Conservation (phyloP, 106 monocot genomes). For the Triglochin maritima region DNA sequence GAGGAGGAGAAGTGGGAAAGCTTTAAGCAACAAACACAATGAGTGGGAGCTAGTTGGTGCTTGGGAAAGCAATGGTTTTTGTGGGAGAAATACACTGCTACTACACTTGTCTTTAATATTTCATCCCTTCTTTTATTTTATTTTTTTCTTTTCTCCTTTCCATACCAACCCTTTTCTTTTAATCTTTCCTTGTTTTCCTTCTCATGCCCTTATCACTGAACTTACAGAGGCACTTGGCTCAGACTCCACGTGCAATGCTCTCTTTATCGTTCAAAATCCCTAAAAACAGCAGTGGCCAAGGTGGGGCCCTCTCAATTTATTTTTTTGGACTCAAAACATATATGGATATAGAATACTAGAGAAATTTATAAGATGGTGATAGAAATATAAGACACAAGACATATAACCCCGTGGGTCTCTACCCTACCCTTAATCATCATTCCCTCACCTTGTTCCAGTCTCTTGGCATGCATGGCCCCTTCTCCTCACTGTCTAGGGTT, state of each 20-base stretch:
- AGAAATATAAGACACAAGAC: neutral
- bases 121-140: neutral
- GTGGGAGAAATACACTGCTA: neutral
- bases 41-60: conserved; percentile 19
- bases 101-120: neutral
- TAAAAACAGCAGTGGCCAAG: conserved; percentile 26
- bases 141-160: neutral
- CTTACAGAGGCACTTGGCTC: conserved; percentile 40
- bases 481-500: conserved; percentile 6
- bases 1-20: conserved; percentile 19
- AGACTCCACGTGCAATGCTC: conserved; percentile 72
- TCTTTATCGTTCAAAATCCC: conserved; percentile 44
- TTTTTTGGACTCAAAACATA: neutral
- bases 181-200: neutral
- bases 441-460: conserved; percentile 8
- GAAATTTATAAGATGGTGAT: conserved; percentile 15
- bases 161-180: neutral
- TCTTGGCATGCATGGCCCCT: neutral
- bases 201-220: conserved; percentile 1
- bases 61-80: conserved; percentile 11
- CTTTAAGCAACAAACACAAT: conserved; percentile 27
- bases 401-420: conserved; percentile 10
- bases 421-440: conserved; percentile 15
- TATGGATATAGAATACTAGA: neutral
- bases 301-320: conserved; percentile 14